A percentile compares a stretch with the other conserved stretches of the same genome.
phyloP scores from a whole-genome alignment of 805 yeast genomes.

The Barnettozyma salicaria region DNA sequence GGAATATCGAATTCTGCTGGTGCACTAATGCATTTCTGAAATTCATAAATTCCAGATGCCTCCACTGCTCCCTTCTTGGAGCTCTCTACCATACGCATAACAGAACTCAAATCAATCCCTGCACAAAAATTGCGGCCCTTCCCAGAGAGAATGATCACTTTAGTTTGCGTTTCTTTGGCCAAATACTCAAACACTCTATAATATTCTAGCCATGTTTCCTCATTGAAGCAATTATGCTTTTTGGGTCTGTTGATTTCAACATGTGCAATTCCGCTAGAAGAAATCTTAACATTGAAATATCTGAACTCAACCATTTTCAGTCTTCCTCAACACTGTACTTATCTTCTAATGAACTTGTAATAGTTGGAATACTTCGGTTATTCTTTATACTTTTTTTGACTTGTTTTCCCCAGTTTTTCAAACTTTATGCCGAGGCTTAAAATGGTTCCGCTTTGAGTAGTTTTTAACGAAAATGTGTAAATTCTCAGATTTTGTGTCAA shows the following conservation, averaged over 20 bases:
- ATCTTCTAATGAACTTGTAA: too few relatives aligned
- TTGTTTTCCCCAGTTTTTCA: constrained; percentile 3
- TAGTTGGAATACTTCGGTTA: too few relatives aligned
- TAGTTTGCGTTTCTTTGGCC: constrained; percentile 39
- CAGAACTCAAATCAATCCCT: constrained; percentile 53
- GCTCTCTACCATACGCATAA: constrained; percentile 18
- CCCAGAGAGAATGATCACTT: constrained; percentile 52
- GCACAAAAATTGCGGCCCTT: constrained; percentile 52
- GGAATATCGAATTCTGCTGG: constrained; percentile 47
- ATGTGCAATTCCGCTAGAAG: constrained; percentile 37
- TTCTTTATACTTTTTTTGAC: neutral
- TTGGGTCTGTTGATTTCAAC: constrained; percentile 59
- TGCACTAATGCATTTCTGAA: constrained; percentile 50
- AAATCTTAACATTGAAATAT: constrained; percentile 16
- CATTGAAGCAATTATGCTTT: constrained; percentile 51
- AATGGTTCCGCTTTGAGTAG: too few relatives aligned
- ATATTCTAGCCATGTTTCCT: constrained; percentile 52
- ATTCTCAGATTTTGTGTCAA: too few relatives aligned
- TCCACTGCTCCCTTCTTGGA: constrained; percentile 28
- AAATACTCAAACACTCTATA: constrained; percentile 40
- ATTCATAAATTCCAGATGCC: constrained; percentile 38
- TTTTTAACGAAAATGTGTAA: too few relatives aligned
- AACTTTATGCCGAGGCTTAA: neutral
- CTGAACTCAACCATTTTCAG: constrained; percentile 11
- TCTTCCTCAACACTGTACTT: too few relatives aligned